Evolutionary conservation across 257 asterid species (phyloP).

Genomic region (Petunia axillaris): DNA sequence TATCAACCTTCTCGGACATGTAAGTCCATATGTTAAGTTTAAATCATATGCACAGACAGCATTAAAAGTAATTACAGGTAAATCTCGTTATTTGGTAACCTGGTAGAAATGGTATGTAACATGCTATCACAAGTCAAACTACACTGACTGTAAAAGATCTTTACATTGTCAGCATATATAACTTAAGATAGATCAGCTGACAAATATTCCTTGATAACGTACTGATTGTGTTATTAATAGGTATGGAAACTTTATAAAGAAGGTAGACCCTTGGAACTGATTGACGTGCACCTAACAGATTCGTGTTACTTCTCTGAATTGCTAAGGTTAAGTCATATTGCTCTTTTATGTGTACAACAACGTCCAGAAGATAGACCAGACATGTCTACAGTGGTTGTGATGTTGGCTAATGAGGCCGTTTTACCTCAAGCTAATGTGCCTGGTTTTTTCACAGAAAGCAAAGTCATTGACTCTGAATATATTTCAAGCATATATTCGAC

Average conservation of each 20-base stretch:
- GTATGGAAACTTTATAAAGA: constrained; percentile 37
- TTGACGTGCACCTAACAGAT: constrained; percentile 13
- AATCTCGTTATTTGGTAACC: neutral
- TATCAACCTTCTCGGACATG: constrained; percentile 35
- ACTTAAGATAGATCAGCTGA: neutral
- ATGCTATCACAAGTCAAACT: neutral
- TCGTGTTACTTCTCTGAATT: constrained; percentile 26
- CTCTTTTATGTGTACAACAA: constrained; percentile 34
- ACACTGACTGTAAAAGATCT: neutral
- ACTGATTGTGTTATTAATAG: constrained; percentile 26
- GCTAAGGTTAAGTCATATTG: constrained; percentile 32
- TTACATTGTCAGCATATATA: too few species aligned
- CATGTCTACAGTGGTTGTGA: constrained; percentile 37
- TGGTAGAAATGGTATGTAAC: neutral
- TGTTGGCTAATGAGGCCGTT: constrained; percentile 34
- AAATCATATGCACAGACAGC: neutral
- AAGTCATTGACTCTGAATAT: constrained; percentile 17
- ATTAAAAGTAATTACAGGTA: neutral
- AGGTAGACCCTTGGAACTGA: constrained; percentile 32
- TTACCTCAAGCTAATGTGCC: constrained; percentile 33
- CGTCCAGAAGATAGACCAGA: constrained; percentile 33
- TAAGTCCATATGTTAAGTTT: constrained; percentile 23
- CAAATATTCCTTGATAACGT: neutral
- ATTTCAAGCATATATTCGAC: constrained; percentile 10
- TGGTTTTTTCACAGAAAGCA: constrained; percentile 20